phyloP scores from a whole-genome alignment of 352 stramenopile genomes.

The Chrysophaeum taylorii region DNA sequence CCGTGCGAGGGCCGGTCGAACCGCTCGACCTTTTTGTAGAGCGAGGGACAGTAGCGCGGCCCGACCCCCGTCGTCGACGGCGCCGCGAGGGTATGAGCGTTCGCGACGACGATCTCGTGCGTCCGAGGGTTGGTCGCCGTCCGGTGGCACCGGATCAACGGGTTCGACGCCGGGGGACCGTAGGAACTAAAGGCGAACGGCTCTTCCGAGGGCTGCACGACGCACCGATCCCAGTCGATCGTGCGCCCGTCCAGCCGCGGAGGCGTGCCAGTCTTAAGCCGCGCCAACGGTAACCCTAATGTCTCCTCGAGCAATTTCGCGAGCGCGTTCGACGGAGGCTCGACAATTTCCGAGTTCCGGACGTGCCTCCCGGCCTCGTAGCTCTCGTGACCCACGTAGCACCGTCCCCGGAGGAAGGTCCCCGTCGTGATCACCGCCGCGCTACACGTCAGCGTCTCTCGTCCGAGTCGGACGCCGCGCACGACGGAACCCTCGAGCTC shows the following conservation, averaged over 20 bases:
- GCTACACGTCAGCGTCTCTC: slow-evolving; percentile 24
- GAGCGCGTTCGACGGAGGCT: slow-evolving; percentile 85
- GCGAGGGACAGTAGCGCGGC: slow-evolving; percentile 90
- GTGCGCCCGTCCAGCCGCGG: slow-evolving; percentile 82
- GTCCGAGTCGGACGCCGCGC: slow-evolving; percentile 33
- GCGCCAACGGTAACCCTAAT: slow-evolving; percentile 76
- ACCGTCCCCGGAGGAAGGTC: slow-evolving; percentile 90
- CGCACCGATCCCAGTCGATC: slow-evolving; percentile 79
- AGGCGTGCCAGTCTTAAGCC: slow-evolving; percentile 93
- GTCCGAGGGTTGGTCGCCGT: slow-evolving; percentile 91
- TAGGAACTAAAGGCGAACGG: slow-evolving; percentile 88
- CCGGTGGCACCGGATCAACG: slow-evolving; percentile 80
- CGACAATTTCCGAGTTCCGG: slow-evolving; percentile 58
- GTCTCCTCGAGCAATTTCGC: slow-evolving; percentile 76
- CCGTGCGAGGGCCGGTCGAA: slow-evolving; percentile 70
- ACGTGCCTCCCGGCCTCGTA: slow-evolving; percentile 86
- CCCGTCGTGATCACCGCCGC: slow-evolving; percentile 89
- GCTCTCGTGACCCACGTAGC: slow-evolving; percentile 78
- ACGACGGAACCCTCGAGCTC: slow-evolving; percentile 62
- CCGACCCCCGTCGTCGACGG: slow-evolving; percentile 64
- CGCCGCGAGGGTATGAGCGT: slow-evolving; percentile 82
- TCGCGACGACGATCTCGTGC: slow-evolving; percentile 82
- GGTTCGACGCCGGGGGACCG: slow-evolving; percentile 33
- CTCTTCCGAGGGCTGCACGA: slow-evolving; percentile 80
- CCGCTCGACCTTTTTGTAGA: slow-evolving; percentile 86